Conservation (phyloP, 768 basidiomycete species). For the Lactarius psammicola region DNA sequence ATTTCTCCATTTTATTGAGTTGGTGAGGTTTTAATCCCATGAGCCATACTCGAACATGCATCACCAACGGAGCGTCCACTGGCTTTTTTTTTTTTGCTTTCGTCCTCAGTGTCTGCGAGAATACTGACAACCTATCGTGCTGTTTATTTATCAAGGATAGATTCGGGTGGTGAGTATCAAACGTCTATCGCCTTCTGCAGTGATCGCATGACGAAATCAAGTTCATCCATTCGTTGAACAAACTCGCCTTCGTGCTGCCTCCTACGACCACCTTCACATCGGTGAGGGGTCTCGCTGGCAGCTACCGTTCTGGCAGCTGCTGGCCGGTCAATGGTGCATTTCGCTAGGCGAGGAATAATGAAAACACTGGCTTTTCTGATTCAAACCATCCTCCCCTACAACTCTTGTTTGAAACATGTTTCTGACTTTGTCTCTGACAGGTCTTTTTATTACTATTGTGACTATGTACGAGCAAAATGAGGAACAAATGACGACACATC, state of each 20-base stretch:
- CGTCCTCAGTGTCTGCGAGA: neutral
- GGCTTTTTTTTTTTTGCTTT: constrained; percentile 1
- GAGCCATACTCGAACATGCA: constrained; percentile 32
- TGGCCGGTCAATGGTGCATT: constrained; percentile 15
- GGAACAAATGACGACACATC: neutral
- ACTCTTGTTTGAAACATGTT: neutral
- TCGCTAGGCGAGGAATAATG: constrained; percentile 20
- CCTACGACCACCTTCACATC: constrained; percentile 18
- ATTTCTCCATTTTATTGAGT: constrained; percentile 29
- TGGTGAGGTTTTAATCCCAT: constrained; percentile 26
- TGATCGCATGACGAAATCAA: constrained; percentile 27
- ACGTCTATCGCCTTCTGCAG: neutral
- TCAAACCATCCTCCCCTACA: neutral
- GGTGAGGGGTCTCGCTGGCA: constrained; percentile 12
- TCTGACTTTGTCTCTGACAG: constrained; percentile 12
- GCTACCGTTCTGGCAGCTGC: constrained; percentile 25
- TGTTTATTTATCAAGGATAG: neutral
- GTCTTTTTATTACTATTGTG: neutral
- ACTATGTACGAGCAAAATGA: neutral
- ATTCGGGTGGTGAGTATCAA: constrained; percentile 5
- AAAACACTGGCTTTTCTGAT: constrained; percentile 31
- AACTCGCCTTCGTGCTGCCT: constrained; percentile 15
- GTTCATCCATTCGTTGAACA: constrained; percentile 32
- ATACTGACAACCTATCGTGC: neutral
- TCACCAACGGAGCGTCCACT: constrained; percentile 30